Percentiles rank a stretch among this genome's conserved stretches.
phyloP scores from a whole-genome alignment of 371 early-diverging fungal species.

The Coemansia sp. region DNA sequence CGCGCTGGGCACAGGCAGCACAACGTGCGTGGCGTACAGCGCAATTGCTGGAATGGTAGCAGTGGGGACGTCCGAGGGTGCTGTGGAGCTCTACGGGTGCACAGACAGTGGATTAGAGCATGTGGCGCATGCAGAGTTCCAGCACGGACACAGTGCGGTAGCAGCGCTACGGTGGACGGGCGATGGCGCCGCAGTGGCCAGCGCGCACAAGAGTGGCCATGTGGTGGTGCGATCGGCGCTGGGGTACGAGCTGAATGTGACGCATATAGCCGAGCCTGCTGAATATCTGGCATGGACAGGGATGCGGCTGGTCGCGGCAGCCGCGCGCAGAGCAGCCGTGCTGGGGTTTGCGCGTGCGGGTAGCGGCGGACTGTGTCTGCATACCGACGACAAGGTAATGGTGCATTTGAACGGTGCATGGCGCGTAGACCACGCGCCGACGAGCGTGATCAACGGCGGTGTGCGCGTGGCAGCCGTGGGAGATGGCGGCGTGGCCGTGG shows the following conservation, averaged over 20 bases:
- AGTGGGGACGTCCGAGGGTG: slow-evolving; percentile 20
- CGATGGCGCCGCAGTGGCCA: slow-evolving; percentile 32
- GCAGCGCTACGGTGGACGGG: slow-evolving; percentile 22
- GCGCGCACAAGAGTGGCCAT: slow-evolving; percentile 40
- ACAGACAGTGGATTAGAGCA: not conserved
- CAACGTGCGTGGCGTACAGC: slow-evolving; percentile 23
- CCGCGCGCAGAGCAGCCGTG: slow-evolving; percentile 18
- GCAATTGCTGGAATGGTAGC: slow-evolving; percentile 18
- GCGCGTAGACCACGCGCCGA: slow-evolving; percentile 4
- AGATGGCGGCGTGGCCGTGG: slow-evolving; percentile 17
- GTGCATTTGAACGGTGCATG: slow-evolving; percentile 5
- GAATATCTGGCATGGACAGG: not conserved
- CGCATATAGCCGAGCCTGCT: slow-evolving; percentile 19
- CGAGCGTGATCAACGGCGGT: not conserved
- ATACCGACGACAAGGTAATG: slow-evolving; percentile 41
- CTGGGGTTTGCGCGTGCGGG: slow-evolving; percentile 43
- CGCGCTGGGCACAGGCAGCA: slow-evolving; percentile 3
- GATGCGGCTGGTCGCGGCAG: slow-evolving; percentile 11
- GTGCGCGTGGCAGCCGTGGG: not conserved
- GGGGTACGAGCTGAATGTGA: slow-evolving; percentile 36
- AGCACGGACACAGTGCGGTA: slow-evolving; percentile 11
- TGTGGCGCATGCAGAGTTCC: slow-evolving; percentile 4
- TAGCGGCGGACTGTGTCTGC: slow-evolving; percentile 32
- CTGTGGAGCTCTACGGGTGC: slow-evolving; percentile 17
- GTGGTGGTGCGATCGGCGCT: slow-evolving; percentile 29